A percentile compares a stretch with the other conserved stretches of the same genome.
These are phyloP conservation scores for Lentinula edodes DNA, from an alignment of 768 basidiomycete species.

Conservation along the genomic window DNA sequence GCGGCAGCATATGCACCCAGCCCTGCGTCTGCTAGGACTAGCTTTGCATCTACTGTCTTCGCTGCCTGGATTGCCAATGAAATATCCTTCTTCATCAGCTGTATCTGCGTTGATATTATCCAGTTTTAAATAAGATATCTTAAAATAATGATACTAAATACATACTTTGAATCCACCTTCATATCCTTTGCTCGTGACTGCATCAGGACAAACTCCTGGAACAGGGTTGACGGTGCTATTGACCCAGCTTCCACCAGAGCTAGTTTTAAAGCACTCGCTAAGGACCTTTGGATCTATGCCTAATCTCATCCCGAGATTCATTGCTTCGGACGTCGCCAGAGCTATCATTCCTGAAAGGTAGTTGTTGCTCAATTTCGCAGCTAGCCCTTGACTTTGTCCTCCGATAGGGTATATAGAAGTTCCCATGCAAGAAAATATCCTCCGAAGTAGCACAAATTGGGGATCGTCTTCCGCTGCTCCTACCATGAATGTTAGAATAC, in stretches of 20 bases:
- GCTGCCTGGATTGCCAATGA: conserved; percentile 33
- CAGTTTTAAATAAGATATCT: neutral
- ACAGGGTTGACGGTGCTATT: conserved; percentile 38
- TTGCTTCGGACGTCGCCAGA: conserved; percentile 36
- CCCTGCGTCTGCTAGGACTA: conserved; percentile 33
- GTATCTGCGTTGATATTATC: conserved; percentile 20
- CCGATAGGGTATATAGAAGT: conserved; percentile 30
- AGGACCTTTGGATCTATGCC: conserved; percentile 34
- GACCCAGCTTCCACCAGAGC: conserved; percentile 36
- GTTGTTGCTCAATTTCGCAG: conserved; percentile 40
- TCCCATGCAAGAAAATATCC: conserved; percentile 30
- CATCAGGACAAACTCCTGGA: conserved; percentile 37
- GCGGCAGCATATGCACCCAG: conserved; percentile 32
- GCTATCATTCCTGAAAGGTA: conserved; percentile 37
- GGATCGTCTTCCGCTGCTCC: conserved; percentile 27
- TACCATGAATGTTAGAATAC: conserved; percentile 34
- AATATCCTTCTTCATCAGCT: conserved; percentile 43
- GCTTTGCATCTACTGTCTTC: conserved; percentile 27
- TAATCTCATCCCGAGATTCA: conserved; percentile 40
- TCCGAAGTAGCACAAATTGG: conserved; percentile 24
- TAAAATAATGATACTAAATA: neutral
- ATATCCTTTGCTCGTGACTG: conserved; percentile 35
- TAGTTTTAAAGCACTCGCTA: conserved; percentile 31
- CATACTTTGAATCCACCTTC: conserved; percentile 38
- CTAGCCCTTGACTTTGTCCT: conserved; percentile 34